These are phyloP conservation scores for Solanum hybrid DNA, from an alignment of 305 asterid species.

Conservation along the genomic window DNA sequence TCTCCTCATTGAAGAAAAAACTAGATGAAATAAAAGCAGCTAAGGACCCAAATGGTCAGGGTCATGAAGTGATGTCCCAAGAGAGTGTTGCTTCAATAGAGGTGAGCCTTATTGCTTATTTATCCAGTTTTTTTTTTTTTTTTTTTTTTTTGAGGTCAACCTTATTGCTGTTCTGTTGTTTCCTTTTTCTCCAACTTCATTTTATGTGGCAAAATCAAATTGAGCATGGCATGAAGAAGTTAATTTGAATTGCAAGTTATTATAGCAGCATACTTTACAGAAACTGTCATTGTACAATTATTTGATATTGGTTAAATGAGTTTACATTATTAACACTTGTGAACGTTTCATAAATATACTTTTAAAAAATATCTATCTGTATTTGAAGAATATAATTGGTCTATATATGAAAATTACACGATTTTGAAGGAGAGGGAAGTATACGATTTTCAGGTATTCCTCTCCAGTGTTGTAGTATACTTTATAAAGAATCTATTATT, in stretches of 20 bases:
- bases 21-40: slow-evolving; percentile 51
- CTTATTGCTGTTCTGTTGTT: neutral
- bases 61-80: slow-evolving; percentile 25
- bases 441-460: neutral
- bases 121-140: neutral
- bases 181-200: neutral
- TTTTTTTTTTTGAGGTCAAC: neutral
- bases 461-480: neutral
- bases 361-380: neutral
- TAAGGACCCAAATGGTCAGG: slow-evolving; percentile 26
- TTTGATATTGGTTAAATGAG: neutral
- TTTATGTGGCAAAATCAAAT: neutral
- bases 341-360: neutral
- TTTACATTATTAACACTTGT: neutral
- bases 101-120: slow-evolving; percentile 31
- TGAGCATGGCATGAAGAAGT: neutral
- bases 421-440: neutral
- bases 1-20: slow-evolving; percentile 56
- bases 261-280: neutral
- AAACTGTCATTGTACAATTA: neutral
- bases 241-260: neutral
- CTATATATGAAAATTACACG: neutral
- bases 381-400: neutral
- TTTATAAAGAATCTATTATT: neutral
- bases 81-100: slow-evolving; percentile 48